phyloP scores from a whole-genome alignment of 2,329 filamentous ascomycete genomes.

The Cucurbitaria berberidis region DNA sequence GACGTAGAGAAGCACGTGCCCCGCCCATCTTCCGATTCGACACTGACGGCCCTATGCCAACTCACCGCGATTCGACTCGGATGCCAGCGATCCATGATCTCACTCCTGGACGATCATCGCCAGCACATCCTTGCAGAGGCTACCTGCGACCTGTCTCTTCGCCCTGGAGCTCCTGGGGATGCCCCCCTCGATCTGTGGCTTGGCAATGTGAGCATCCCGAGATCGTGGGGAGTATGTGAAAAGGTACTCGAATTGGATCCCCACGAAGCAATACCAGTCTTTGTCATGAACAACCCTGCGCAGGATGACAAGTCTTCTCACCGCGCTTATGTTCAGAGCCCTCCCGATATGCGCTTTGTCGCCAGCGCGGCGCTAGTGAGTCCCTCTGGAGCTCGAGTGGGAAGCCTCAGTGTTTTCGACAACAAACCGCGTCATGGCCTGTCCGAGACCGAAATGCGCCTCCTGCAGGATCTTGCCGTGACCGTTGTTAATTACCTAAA shows the following conservation, averaged over 20 bases:
- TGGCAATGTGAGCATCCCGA: slow-evolving; percentile 40
- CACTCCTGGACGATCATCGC: slow-evolving; percentile 41
- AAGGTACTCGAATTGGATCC: slow-evolving; percentile 16
- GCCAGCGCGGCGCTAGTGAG: slow-evolving; percentile 37
- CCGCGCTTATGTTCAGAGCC: slow-evolving; percentile 1
- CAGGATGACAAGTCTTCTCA: neutral
- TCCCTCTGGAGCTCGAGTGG: slow-evolving; percentile 31
- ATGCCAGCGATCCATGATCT: slow-evolving; percentile 44
- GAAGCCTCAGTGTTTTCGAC: slow-evolving; percentile 34
- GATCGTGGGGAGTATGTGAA: slow-evolving; percentile 34
- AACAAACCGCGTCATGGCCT: slow-evolving; percentile 23
- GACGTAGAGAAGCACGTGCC: slow-evolving; percentile 20
- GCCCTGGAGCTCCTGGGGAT: slow-evolving; percentile 6
- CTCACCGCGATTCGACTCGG: slow-evolving; percentile 43
- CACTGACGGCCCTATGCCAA: slow-evolving; percentile 45
- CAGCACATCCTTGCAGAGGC: slow-evolving; percentile 50
- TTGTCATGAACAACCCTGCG: slow-evolving; percentile 19
- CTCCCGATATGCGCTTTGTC: slow-evolving; percentile 26
- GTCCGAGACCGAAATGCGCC: slow-evolving; percentile 12
- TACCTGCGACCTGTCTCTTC: slow-evolving; percentile 38
- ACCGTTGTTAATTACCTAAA: slow-evolving; percentile 36
- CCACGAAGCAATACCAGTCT: slow-evolving; percentile 3
- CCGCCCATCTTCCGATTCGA: slow-evolving; percentile 32
- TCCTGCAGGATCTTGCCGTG: slow-evolving; percentile 32
- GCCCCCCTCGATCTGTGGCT: slow-evolving; percentile 29